Percentiles rank a stretch among this genome's conserved stretches.
Conservation (phyloP, 139 green algal genomes). For the Gonium pectorale region DNA sequence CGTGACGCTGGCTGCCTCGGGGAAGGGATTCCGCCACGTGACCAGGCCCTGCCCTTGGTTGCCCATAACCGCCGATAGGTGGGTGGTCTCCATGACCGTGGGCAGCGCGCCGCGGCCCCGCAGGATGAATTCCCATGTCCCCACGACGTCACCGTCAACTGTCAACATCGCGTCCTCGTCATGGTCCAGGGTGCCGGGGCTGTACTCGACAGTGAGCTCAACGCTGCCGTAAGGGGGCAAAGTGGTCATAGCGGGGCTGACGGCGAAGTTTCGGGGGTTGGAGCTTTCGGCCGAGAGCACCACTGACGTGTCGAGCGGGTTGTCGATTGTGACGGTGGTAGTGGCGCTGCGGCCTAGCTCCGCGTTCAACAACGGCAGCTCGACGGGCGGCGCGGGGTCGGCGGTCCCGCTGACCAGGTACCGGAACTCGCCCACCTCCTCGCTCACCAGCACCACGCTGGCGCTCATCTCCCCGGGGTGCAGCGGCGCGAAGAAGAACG, state of each 20-base stretch:
- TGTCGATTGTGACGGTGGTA: conserved; percentile 57
- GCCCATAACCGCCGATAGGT: conserved; percentile 36
- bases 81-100: conserved; percentile 33
- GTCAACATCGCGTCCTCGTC: conserved; percentile 52
- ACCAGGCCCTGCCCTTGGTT: conserved; percentile 23
- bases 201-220: conserved; percentile 60
- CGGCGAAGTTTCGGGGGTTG: conserved; percentile 59
- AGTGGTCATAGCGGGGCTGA: conserved; percentile 17
- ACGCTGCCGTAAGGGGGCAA: conserved; percentile 47
- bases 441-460: conserved; percentile 62
- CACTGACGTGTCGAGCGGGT: conserved; percentile 59
- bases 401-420: conserved; percentile 70
- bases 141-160: conserved; percentile 39
- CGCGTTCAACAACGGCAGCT: conserved; percentile 53
- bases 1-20: conserved; percentile 33
- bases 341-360: conserved; percentile 56
- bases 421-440: conserved; percentile 76
- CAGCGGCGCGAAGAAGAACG: conserved; percentile 77
- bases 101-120: conserved; percentile 44
- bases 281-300: conserved; percentile 10
- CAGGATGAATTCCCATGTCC: conserved; percentile 55
- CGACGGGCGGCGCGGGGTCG: conserved; percentile 32
- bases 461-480: conserved; percentile 46
- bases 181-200: conserved; percentile 52
- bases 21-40: conserved; percentile 69